Conservation (phyloP, 257 asterid genomes). For the Solanum commersonii region DNA sequence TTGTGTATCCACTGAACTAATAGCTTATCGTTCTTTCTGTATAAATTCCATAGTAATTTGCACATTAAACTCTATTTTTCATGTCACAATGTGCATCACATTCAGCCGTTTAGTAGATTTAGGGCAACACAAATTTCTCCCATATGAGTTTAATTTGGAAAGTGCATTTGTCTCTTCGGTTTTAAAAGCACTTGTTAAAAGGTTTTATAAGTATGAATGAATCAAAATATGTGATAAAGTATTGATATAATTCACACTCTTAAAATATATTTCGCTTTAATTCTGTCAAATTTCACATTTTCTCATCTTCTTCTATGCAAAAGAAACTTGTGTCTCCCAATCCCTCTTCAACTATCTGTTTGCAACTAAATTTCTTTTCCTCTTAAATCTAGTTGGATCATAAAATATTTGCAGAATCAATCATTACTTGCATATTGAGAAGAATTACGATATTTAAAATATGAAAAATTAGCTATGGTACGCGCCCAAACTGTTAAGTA, state of each 20-base stretch:
- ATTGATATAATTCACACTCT: neutral
- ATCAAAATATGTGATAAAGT: too few species aligned
- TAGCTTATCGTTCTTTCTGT: too few species aligned
- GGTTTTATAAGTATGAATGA: neutral
- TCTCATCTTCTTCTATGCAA: neutral
- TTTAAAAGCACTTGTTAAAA: too few species aligned
- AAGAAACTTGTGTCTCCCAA: neutral
- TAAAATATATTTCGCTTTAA: neutral
- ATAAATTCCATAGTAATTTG: too few species aligned
- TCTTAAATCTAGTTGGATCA: too few species aligned
- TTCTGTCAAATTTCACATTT: neutral
- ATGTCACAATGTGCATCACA: too few species aligned
- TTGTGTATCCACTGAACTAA: too few species aligned
- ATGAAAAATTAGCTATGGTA: neutral
- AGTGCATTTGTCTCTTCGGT: neutral
- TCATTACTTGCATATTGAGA: neutral
- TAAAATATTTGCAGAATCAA: too few species aligned
- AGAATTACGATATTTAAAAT: neutral
- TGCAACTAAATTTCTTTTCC: too few species aligned
- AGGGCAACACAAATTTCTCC: neutral
- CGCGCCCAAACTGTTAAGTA: too few species aligned
- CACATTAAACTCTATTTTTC: too few species aligned
- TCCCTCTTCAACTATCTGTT: neutral
- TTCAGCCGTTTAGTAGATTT: neutral
- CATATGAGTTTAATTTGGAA: neutral